These are phyloP conservation scores for Trifolium dubium DNA, from an alignment of 306 rosid genomes.

Conservation along the genomic window DNA sequence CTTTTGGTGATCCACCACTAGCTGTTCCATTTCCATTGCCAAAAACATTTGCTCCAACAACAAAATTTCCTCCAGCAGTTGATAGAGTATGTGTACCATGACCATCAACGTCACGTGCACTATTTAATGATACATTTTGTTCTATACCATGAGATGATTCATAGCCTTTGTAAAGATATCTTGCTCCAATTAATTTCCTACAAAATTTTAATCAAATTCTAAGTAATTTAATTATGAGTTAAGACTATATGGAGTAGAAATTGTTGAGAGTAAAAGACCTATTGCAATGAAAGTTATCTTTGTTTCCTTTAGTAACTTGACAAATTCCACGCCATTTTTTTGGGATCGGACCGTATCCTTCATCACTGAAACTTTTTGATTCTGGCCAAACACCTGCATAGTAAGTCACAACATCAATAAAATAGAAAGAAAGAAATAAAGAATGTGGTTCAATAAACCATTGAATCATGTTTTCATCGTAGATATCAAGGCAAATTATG, in stretches of 20 bases:
- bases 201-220: neutral
- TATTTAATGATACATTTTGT: neutral
- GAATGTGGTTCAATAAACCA: no score
- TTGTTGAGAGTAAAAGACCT: slow-evolving; percentile 44
- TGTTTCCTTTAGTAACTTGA: neutral
- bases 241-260: neutral
- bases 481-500: neutral
- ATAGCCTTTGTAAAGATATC: slow-evolving; percentile 64
- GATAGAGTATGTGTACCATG: slow-evolving; percentile 93
- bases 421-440: no score
- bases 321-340: slow-evolving; percentile 65
- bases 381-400: slow-evolving; percentile 82
- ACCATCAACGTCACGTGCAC: slow-evolving; percentile 63
- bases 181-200: slow-evolving; percentile 88
- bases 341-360: slow-evolving; percentile 67
- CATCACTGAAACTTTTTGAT: slow-evolving; percentile 68
- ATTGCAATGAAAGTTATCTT: slow-evolving; percentile 53
- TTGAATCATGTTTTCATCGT: neutral
- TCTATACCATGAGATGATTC: neutral
- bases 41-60: slow-evolving; percentile 46
- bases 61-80: slow-evolving; percentile 81
- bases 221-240: no score
- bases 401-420: neutral
- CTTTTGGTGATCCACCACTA: slow-evolving; percentile 85
- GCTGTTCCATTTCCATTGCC: slow-evolving; percentile 79